A percentile compares a stretch with the other conserved stretches of the same genome.
phyloP scores from a whole-genome alignment of 176 grass and related monocot species.

The Phyllostachys edulis region DNA sequence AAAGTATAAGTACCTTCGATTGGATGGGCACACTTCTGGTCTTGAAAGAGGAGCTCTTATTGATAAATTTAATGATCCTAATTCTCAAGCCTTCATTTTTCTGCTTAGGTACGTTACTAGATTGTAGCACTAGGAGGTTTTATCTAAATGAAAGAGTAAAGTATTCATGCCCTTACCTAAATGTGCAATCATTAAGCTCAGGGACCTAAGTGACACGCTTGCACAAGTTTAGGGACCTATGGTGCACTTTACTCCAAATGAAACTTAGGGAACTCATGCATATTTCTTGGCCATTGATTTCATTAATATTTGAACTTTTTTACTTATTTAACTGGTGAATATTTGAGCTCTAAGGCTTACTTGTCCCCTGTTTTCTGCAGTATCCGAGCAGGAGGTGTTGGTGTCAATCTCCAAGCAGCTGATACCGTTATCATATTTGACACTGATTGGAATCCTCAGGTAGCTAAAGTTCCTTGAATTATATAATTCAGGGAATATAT shows the following conservation, averaged over 20 bases:
- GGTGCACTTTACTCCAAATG: not conserved
- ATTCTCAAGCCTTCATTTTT: slow-evolving; percentile 91
- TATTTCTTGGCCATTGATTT: not conserved
- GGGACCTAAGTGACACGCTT: not conserved
- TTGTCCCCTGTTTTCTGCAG: slow-evolving; percentile 45
- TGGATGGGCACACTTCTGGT: slow-evolving; percentile 98
- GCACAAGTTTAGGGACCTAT: not conserved
- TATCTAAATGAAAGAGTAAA: not conserved
- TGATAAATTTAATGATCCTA: slow-evolving; percentile 80
- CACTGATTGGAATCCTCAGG: slow-evolving; percentile 99
- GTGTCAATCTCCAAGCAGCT: slow-evolving; percentile 98
- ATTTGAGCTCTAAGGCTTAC: slow-evolving; percentile 27
- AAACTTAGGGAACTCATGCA: not conserved
- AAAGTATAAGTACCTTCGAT: slow-evolving; percentile 87
- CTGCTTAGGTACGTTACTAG: slow-evolving; percentile 71
- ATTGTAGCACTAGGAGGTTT: slow-evolving; percentile 10
- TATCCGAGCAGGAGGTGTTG: slow-evolving; percentile 97
- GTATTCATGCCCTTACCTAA: not conserved
- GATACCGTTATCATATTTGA: slow-evolving; percentile 99
- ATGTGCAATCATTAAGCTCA: not conserved
- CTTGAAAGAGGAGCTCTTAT: slow-evolving; percentile 93
- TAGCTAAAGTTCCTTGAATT: slow-evolving; percentile 36
- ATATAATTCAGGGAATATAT: slow-evolving; percentile 25
- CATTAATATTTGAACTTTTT: slow-evolving; percentile 1
- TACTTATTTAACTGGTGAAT: not conserved